Evolutionary conservation across 2,329 filamentous ascomycete species (phyloP).

Genomic region (Alternaria novae-zelandiae): DNA sequence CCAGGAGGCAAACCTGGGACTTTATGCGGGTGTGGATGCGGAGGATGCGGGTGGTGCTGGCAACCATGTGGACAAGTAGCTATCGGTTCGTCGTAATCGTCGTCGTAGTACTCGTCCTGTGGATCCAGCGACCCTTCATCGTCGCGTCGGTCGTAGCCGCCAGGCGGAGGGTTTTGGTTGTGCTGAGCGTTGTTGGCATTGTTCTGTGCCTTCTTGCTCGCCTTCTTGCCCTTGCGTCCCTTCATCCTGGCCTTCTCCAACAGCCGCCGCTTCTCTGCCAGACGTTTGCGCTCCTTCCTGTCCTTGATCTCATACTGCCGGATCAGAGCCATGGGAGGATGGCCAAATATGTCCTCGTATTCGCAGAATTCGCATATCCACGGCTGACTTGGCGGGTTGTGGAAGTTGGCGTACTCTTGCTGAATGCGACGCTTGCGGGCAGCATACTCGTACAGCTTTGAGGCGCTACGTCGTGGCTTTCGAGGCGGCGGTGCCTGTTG

Average conservation of each 20-base stretch:
- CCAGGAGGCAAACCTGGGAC: slow-evolving; percentile 30
- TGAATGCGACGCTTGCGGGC: slow-evolving; percentile 79
- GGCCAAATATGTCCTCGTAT: slow-evolving; percentile 94
- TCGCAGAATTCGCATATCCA: slow-evolving; percentile 99
- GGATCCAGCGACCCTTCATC: slow-evolving; percentile 41
- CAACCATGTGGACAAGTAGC: slow-evolving; percentile 41
- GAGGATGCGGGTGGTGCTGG: slow-evolving; percentile 36
- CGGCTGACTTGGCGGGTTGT: slow-evolving; percentile 79
- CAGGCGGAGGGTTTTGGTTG: slow-evolving; percentile 38
- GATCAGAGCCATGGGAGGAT: slow-evolving; percentile 81
- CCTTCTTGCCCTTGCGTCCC: slow-evolving; percentile 86
- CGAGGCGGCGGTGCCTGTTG: slow-evolving; percentile 59
- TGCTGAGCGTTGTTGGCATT: slow-evolving; percentile 41
- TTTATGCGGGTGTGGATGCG: slow-evolving; percentile 31
- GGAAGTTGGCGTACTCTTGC: slow-evolving; percentile 77
- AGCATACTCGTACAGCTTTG: slow-evolving; percentile 75
- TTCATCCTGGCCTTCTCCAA: slow-evolving; percentile 95
- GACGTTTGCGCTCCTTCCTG: slow-evolving; percentile 78
- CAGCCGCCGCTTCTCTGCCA: slow-evolving; percentile 83
- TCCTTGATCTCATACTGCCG: slow-evolving; percentile 95
- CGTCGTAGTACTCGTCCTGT: slow-evolving; percentile 47
- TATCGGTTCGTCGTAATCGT: slow-evolving; percentile 45
- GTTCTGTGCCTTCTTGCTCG: slow-evolving; percentile 64
- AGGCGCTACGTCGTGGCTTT: slow-evolving; percentile 67
- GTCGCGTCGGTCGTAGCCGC: slow-evolving; percentile 40